Evolutionary conservation across 208 protist genomes (phyloP).

Genomic region (Acanthamoeba healyi): DNA sequence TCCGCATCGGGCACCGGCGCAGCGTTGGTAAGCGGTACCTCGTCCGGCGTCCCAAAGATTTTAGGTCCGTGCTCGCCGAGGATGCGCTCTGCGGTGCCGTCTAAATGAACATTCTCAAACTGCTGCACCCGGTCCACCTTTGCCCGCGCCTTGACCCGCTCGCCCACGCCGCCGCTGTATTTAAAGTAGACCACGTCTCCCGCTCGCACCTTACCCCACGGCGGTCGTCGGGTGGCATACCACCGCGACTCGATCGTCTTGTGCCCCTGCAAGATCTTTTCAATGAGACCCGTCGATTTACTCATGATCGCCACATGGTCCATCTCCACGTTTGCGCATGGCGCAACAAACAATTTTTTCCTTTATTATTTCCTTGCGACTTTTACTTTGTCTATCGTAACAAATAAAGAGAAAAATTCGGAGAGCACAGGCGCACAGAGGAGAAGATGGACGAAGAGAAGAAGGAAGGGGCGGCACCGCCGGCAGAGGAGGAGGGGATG

Average conservation of each 20-base stretch:
- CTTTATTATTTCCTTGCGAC: not conserved
- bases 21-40: not conserved
- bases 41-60: not conserved
- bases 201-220: not conserved
- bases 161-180: not conserved
- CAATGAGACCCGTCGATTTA: not conserved
- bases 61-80: not conserved
- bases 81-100: not conserved
- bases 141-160: not conserved
- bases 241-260: conserved; percentile 37
- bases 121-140: not conserved
- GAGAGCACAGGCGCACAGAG: too few species aligned
- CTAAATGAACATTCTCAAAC: conserved; percentile 12
- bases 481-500: too few species aligned
- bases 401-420: too few species aligned
- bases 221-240: conserved; percentile 2
- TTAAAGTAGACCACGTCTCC: conserved; percentile 30
- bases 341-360: too few species aligned
- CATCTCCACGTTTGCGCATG: not conserved
- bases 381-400: too few species aligned
- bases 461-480: not conserved
- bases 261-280: not conserved
- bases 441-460: not conserved
- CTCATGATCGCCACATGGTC: conserved; percentile 32
- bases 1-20: too few species aligned